These are phyloP conservation scores for Oidiodendron maius DNA, from an alignment of 495 filamentous ascomycete genomes.

Conservation along the genomic window DNA sequence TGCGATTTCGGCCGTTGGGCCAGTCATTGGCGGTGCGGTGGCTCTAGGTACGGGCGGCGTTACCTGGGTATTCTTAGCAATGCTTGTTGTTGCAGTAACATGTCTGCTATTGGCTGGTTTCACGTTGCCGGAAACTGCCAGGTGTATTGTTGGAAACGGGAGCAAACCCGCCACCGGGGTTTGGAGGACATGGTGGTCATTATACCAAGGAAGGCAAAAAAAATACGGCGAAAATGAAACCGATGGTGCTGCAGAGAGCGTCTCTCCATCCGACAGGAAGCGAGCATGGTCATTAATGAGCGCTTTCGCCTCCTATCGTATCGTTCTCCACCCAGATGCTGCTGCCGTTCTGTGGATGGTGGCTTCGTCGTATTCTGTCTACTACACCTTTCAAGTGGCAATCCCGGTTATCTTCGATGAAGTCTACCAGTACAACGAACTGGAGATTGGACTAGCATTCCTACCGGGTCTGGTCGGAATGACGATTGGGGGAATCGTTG, in stretches of 20 bases:
- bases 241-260: too few species aligned
- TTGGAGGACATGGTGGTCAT: too few species aligned
- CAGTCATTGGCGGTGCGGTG: constrained; percentile 37
- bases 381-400: constrained; percentile 2
- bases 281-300: too few species aligned
- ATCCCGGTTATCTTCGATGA: constrained; percentile 31
- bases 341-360: neutral
- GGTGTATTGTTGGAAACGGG: constrained; percentile 15
- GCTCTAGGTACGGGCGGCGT: neutral
- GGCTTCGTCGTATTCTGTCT: neutral
- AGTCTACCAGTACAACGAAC: constrained; percentile 55
- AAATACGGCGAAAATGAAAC: too few species aligned
- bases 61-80: neutral
- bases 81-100: constrained; percentile 6
- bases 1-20: too few species aligned
- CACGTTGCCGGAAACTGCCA: constrained; percentile 8
- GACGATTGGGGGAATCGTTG: constrained; percentile 17
- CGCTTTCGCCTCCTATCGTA: too few species aligned
- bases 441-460: constrained; percentile 27
- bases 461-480: constrained; percentile 25
- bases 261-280: too few species aligned
- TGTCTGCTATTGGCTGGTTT: constrained; percentile 31
- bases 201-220: too few species aligned
- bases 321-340: too few species aligned
- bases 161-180: neutral